Base-by-base conservation (phyloP, 2,329 filamentous ascomycete species). In the Cladosporium oxysporum region DNA sequence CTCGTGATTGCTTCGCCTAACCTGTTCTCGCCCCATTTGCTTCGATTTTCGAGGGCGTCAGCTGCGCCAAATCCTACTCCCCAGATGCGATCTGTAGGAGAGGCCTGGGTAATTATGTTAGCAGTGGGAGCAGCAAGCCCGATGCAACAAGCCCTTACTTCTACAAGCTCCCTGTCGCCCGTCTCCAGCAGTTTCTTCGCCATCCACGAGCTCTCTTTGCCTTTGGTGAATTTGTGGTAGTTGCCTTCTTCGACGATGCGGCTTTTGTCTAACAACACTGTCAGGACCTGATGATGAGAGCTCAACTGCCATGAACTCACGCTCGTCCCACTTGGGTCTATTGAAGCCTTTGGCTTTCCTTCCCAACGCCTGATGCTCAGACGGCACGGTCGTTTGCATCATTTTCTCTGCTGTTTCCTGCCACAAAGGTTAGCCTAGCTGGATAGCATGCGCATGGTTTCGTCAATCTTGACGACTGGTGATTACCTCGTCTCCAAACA, bases 1-100 rank as follows among this genome's bases (percentile, higher is more conserved):
- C 79, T 81, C 85, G 85, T 86, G 74, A 91, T 75, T 28, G 83
- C 87, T 77, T 85, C 85, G 0, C 88, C 89, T 57, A 91, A 74
- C 66, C 90, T 72, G 76, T 91, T 91, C 77, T 84, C 66, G 0
- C 89, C 89, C 89, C 88, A 91, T 3, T 75, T 69, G 21, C 77
- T 73, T 58, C 83, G 80, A 59, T 82, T 81, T 1, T 29, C 68
- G 64, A 78, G 80, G 2, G 87, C 88, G 71, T 83, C 77, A 21
- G 76, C 78, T 8, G 82, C 84, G 2, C 72, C 77, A 70, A 86
- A 90, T 6, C 89, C 89, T 55, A 91, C 79, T 1, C 88, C 89
- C 89, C 88, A 91, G 63, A 90, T 83, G 5, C 80, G 73, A 77
- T 91, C 88, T 66, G 75, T 80, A 12, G 87, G 85, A 31, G 75